These are phyloP conservation scores for Helicostylum pulchrum DNA, from an alignment of 192 early-diverging fungal species.

Conservation along the genomic window DNA sequence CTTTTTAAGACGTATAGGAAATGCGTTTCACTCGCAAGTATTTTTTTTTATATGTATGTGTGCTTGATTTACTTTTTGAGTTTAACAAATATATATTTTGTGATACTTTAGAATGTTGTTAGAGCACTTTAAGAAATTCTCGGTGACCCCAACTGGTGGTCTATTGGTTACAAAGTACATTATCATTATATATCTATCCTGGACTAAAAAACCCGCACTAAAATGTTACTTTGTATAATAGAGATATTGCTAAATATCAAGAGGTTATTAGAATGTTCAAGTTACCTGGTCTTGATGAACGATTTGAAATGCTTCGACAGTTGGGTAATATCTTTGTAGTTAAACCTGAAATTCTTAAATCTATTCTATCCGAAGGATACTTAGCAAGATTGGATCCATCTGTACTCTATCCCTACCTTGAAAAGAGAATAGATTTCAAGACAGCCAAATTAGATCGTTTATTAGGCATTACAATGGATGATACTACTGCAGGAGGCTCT, in stretches of 20 bases:
- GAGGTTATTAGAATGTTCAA: constrained; percentile 77
- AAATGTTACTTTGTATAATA: constrained; percentile 23
- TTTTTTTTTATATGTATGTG: not conserved
- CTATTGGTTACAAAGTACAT: constrained; percentile 81
- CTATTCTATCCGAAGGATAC: constrained; percentile 82
- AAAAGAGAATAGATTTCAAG: constrained; percentile 83
- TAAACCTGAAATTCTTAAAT: constrained; percentile 85
- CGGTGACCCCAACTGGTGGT: constrained; percentile 82
- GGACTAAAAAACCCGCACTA: not conserved
- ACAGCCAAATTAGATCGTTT: constrained; percentile 57
- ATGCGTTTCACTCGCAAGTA: constrained; percentile 71
- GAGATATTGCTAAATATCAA: constrained; percentile 93
- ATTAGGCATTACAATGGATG: constrained; percentile 37
- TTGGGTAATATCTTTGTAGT: constrained; percentile 92
- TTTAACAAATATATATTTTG: too few relatives aligned
- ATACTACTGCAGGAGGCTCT: not conserved
- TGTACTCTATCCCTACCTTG: constrained; percentile 82
- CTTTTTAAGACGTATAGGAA: constrained; percentile 79
- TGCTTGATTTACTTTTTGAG: too few relatives aligned
- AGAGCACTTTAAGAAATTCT: constrained; percentile 91
- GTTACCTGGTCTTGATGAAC: constrained; percentile 69
- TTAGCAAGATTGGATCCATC: constrained; percentile 77
- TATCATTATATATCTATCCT: not conserved
- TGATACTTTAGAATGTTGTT: constrained; percentile 66
- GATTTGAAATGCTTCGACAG: constrained; percentile 88